These are phyloP conservation scores for Schwanniomyces vanrijiae DNA, from an alignment of 805 yeast genomes.

Conservation along the genomic window DNA sequence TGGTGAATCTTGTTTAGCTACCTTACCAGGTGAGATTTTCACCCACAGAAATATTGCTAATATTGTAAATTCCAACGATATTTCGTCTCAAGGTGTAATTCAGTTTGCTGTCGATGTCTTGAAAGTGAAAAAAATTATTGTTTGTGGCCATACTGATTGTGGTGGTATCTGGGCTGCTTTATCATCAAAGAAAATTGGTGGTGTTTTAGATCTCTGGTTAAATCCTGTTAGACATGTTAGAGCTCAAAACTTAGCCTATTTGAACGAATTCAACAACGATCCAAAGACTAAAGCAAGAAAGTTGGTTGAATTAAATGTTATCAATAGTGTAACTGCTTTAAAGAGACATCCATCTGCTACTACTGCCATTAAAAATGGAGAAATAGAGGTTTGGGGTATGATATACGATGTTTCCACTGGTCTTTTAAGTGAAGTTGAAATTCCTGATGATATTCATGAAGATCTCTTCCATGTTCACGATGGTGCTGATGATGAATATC, in stretches of 20 bases:
- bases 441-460: conserved; percentile 43
- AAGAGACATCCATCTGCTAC: conserved; percentile 66
- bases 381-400: conserved; percentile 77
- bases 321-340: conserved; percentile 68
- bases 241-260: conserved; percentile 52
- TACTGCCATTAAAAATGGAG: conserved; percentile 59
- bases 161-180: conserved; percentile 88
- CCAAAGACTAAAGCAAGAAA: conserved; percentile 55
- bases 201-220: conserved; percentile 72
- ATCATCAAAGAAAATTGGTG: conserved; percentile 61
- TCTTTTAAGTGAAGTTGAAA: conserved; percentile 42
- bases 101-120: conserved; percentile 87
- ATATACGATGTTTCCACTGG: conserved; percentile 85
- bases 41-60: conserved; percentile 89
- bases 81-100: conserved; percentile 71
- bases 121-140: conserved; percentile 75
- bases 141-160: conserved; percentile 95
- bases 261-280: conserved; percentile 48
- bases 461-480: conserved; percentile 43
- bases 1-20: conserved; percentile 71
- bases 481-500: conserved; percentile 1
- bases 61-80: conserved; percentile 66
- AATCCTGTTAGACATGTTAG: conserved; percentile 67
- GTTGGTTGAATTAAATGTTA: conserved; percentile 74
- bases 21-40: conserved; percentile 90